A percentile compares a stretch with the other conserved stretches of the same genome.
Evolutionary conservation across 345 rosid species (phyloP).

Genomic region (Aegle marmelos): DNA sequence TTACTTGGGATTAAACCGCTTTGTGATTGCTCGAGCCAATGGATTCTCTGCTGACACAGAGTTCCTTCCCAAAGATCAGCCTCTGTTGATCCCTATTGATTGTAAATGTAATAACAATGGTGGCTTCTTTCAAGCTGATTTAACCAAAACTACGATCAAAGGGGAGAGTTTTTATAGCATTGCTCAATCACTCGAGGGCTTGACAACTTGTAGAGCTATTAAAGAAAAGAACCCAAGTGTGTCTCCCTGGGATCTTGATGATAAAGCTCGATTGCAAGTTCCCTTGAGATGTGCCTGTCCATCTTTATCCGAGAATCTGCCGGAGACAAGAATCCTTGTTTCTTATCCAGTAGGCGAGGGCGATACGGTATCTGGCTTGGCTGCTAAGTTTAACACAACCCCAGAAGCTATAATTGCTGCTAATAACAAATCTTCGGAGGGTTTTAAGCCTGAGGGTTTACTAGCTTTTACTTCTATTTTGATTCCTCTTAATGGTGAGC

Average conservation of each 20-base stretch:
- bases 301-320: constrained; percentile 24
- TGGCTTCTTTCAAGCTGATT: constrained; percentile 50
- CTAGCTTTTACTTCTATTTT: constrained; percentile 49
- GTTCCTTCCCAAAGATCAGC: constrained; percentile 45
- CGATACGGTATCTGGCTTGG: constrained; percentile 53
- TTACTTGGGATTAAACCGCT: constrained; percentile 49
- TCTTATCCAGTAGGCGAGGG: constrained; percentile 62
- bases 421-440: constrained; percentile 41
- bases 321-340: constrained; percentile 37
- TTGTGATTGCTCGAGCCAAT: constrained; percentile 40
- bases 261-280: constrained; percentile 38
- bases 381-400: constrained; percentile 59
- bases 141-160: constrained; percentile 40
- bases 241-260: constrained; percentile 41
- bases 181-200: constrained; percentile 61
- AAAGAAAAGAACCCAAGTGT: constrained; percentile 48
- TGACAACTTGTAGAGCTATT: constrained; percentile 66
- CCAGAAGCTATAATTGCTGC: constrained; percentile 57
- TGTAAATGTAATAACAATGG: constrained; percentile 51
- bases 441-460: constrained; percentile 36
- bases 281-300: constrained; percentile 69
- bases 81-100: constrained; percentile 52
- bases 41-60: constrained; percentile 51
- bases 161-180: constrained; percentile 66
- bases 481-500: constrained; percentile 56